Percentiles rank a stretch among this genome's conserved stretches.
Evolutionary conservation across 345 rosid genomes (phyloP).

Genomic region (Psidium guajava): DNA sequence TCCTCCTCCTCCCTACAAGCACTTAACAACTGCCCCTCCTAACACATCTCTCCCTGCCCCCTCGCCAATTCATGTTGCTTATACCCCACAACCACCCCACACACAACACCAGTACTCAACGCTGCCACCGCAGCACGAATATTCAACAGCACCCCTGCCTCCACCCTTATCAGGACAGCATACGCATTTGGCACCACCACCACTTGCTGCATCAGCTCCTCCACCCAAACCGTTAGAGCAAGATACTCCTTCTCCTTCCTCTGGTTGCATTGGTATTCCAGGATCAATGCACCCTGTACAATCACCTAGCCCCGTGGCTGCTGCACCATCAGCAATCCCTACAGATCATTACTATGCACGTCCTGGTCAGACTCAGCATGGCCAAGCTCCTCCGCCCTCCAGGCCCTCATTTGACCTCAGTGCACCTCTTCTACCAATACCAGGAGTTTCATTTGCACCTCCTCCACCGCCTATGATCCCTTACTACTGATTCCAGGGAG

Average conservation of each 20-base stretch:
- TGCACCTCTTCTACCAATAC: slow-evolving; percentile 14
- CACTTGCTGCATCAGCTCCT: slow-evolving; percentile 4
- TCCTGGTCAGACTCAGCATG: background rate
- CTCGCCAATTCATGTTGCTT: background rate
- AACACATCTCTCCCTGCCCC: background rate
- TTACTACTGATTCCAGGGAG: background rate
- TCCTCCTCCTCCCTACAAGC: background rate
- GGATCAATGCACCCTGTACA: background rate
- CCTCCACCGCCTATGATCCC: slow-evolving; percentile 32
- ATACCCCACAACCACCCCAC: background rate
- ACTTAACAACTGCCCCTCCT: background rate
- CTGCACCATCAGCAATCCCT: background rate
- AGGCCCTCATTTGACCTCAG: slow-evolving; percentile 12
- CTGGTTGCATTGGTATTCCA: background rate
- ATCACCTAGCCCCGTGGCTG: background rate
- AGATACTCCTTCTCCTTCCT: background rate
- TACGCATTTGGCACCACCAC: background rate
- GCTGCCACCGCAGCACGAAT: background rate
- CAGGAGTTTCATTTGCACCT: slow-evolving; percentile 21
- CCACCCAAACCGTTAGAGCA: slow-evolving; percentile 13
- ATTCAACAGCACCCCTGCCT: slow-evolving; percentile 1
- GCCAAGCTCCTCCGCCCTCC: slow-evolving; percentile 1
- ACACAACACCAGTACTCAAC: background rate
- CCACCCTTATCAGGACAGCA: slow-evolving; percentile 3
- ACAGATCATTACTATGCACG: background rate